Evolutionary conservation across 2,329 filamentous ascomycete genomes (phyloP).

Genomic region (Fusarium sp.): DNA sequence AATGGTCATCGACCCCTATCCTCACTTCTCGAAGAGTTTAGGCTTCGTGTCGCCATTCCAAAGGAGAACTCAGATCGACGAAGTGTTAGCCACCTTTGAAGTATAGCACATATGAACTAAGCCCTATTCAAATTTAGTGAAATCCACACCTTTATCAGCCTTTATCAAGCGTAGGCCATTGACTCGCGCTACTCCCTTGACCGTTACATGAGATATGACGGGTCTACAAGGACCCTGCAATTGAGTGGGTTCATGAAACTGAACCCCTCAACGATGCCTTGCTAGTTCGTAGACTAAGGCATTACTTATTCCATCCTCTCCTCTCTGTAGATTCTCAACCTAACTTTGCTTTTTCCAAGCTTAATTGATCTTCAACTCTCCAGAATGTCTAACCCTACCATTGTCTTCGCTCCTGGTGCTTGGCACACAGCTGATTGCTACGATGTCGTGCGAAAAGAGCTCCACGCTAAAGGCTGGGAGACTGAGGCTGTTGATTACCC

Average conservation of each 20-base stretch:
- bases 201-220: background rate
- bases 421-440: constrained; percentile 23
- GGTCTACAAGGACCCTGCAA: background rate
- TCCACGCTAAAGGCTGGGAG: constrained; percentile 2
- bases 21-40: too few species aligned
- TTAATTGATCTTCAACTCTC: background rate
- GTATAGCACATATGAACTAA: background rate
- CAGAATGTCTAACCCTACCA: constrained; percentile 17
- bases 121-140: background rate
- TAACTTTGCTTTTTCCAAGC: background rate
- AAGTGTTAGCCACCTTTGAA: background rate
- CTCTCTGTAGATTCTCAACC: background rate
- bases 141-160: background rate
- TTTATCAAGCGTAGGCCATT: background rate
- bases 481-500: constrained; percentile 21
- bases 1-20: background rate
- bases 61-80: background rate
- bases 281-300: background rate
- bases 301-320: background rate
- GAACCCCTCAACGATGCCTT: background rate
- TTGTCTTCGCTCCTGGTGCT: constrained; percentile 14
- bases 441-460: background rate
- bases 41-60: background rate
- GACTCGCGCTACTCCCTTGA: background rate
- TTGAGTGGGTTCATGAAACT: background rate